A percentile compares a stretch with the other conserved stretches of the same genome.
Conservation (phyloP, 2,329 filamentous ascomycete species). For the Verticillium klebahnii region DNA sequence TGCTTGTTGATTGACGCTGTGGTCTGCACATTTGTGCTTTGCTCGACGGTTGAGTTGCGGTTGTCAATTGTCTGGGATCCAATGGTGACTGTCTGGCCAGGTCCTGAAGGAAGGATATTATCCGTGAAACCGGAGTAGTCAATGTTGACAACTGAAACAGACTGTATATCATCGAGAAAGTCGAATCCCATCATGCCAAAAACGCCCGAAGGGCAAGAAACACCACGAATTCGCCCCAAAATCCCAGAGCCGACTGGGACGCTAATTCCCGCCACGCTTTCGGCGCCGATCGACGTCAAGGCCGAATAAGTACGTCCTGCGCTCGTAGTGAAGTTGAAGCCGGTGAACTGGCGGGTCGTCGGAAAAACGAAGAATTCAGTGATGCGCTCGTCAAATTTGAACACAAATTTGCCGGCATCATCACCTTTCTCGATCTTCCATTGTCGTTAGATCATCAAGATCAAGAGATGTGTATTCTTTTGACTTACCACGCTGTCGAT, state of each 20-base stretch:
- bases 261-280: neutral
- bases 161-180: constrained; percentile 13
- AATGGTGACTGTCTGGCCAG: constrained; percentile 9
- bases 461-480: neutral
- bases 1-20: constrained; percentile 9
- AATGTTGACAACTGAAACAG: constrained; percentile 10
- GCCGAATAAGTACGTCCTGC: constrained; percentile 2
- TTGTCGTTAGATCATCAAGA: neutral
- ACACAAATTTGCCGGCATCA: constrained; percentile 4
- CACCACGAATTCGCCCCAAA: constrained; percentile 7
- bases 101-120: constrained; percentile 9
- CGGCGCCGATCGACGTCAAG: neutral
- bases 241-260: constrained; percentile 9
- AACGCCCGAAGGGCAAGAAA: constrained; percentile 6
- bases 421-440: neutral
- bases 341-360: neutral
- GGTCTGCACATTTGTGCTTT: constrained; percentile 10
- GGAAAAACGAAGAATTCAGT: constrained; percentile 3
- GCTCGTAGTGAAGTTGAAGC: constrained; percentile 8
- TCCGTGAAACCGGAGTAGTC: constrained; percentile 12
- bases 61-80: constrained; percentile 14
- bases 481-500: constrained; percentile 2
- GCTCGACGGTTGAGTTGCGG: constrained; percentile 10
- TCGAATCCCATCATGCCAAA: constrained; percentile 10
- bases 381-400: constrained; percentile 4